These are phyloP conservation scores for Odontarrhena argentea DNA, from an alignment of 345 rosid species.

Conservation along the genomic window DNA sequence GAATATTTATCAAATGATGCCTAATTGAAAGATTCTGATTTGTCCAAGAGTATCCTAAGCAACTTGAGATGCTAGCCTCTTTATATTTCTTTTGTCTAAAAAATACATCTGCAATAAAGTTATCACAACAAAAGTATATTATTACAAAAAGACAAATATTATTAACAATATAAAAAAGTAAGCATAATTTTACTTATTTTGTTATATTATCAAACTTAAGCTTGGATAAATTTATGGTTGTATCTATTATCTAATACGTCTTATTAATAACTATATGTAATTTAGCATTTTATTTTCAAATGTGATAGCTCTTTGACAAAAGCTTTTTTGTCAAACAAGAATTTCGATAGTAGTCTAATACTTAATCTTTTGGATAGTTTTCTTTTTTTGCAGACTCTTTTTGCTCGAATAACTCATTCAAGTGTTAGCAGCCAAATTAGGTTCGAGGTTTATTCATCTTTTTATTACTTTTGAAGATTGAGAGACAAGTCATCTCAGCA, in stretches of 20 bases:
- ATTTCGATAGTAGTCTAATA: slow-evolving; percentile 3
- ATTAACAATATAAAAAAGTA: no score
- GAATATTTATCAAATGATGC: slow-evolving; percentile 36
- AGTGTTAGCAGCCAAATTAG: slow-evolving; percentile 34
- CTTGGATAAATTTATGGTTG: no score
- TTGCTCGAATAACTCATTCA: slow-evolving; percentile 10
- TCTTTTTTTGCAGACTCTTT: not conserved
- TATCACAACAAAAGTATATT: not conserved
- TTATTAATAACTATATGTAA: no score
- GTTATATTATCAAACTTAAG: no score
- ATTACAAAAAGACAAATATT: no score
- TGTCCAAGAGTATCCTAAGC: slow-evolving; percentile 23
- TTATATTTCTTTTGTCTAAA: not conserved
- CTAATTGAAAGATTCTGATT: slow-evolving; percentile 4
- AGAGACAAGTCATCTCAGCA: slow-evolving; percentile 25
- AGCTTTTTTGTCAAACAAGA: not conserved
- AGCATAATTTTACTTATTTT: no score
- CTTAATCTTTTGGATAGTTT: not conserved
- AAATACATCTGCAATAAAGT: not conserved
- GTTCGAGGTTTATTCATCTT: slow-evolving; percentile 24
- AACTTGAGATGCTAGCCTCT: slow-evolving; percentile 23
- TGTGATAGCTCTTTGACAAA: slow-evolving; percentile 10
- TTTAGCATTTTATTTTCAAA: not conserved
- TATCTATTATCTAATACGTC: no score
- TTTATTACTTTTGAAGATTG: slow-evolving; percentile 8